A percentile compares a stretch with the other conserved stretches of the same genome.
phyloP scores from a whole-genome alignment of 352 stramenopile genomes.

The Pythium pyrilobum region DNA sequence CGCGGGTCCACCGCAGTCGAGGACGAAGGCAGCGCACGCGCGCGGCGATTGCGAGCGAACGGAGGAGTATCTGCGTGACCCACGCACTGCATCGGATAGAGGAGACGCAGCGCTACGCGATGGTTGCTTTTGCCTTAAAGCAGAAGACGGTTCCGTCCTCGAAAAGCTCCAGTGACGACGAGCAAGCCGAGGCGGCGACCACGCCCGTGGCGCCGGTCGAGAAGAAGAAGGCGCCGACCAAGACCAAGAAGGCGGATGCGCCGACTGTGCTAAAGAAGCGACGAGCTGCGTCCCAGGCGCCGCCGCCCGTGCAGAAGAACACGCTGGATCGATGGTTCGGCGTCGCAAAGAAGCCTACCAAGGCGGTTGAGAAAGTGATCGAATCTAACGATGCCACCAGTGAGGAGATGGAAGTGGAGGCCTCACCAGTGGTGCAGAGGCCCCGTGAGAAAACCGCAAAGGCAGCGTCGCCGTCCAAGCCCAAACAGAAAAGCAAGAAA shows the following conservation, averaged over 20 bases:
- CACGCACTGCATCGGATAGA: no score
- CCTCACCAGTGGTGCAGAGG: not conserved
- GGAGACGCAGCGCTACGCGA: no score
- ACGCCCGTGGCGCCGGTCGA: not conserved
- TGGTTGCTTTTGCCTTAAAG: no score
- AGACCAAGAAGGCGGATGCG: not conserved
- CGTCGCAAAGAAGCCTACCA: constrained; percentile 14
- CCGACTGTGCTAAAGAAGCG: not conserved
- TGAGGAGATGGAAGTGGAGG: not conserved
- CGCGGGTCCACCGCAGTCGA: not conserved
- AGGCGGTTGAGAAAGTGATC: not conserved
- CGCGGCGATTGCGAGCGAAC: no score
- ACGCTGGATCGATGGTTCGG: constrained; percentile 66
- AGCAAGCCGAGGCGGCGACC: not conserved
- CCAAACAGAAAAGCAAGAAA: constrained; percentile 25
- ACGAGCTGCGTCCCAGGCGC: not conserved
- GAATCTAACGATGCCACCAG: constrained; percentile 4
- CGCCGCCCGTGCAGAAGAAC: constrained; percentile 28
- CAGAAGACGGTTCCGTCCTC: no score
- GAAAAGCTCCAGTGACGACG: not conserved
- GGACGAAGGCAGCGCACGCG: not conserved
- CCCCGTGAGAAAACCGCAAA: not conserved
- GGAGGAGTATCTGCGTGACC: no score
- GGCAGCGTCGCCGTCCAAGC: not conserved
- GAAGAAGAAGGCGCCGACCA: not conserved